Evolutionary conservation across 2,329 filamentous ascomycete genomes (phyloP).

Genomic region (Aspergillus calidoustus): DNA sequence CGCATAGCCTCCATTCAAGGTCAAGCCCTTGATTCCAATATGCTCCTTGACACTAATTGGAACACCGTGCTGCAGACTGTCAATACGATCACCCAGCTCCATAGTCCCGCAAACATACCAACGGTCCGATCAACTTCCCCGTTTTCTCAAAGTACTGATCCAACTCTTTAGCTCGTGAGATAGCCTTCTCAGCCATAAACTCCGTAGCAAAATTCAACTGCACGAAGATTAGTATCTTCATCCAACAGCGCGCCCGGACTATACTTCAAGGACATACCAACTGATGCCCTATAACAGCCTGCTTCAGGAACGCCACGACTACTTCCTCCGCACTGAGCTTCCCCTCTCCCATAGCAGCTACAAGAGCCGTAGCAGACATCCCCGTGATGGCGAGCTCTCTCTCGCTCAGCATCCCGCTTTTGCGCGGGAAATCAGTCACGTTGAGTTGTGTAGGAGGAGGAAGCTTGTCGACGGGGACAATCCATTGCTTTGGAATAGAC

Average conservation of each 20-base stretch:
- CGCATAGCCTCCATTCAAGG: constrained; percentile 42
- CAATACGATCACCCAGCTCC: neutral
- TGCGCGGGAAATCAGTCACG: constrained; percentile 38
- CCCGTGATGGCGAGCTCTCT: constrained; percentile 60
- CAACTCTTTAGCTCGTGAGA: constrained; percentile 37
- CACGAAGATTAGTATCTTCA: neutral
- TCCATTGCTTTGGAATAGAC: constrained; percentile 43
- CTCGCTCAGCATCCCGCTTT: constrained; percentile 54
- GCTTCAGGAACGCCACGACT: constrained; percentile 39
- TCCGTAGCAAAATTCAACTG: constrained; percentile 45
- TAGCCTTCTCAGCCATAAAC: constrained; percentile 42
- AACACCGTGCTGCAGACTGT: constrained; percentile 50
- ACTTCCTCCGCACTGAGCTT: constrained; percentile 38
- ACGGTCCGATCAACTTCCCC: constrained; percentile 53
- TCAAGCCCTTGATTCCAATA: constrained; percentile 60
- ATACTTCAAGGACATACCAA: constrained; percentile 26
- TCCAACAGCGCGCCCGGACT: neutral
- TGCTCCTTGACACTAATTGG: constrained; percentile 66
- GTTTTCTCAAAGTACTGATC: constrained; percentile 37
- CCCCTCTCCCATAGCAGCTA: constrained; percentile 33
- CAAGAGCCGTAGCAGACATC: constrained; percentile 35
- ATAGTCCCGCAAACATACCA: constrained; percentile 31
- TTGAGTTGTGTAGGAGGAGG: constrained; percentile 35
- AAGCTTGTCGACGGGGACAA: constrained; percentile 33
- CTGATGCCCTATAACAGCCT: constrained; percentile 40